phyloP scores from a whole-genome alignment of 1,139 yeast genomes.

The Blastobotrys illinoisensis region DNA sequence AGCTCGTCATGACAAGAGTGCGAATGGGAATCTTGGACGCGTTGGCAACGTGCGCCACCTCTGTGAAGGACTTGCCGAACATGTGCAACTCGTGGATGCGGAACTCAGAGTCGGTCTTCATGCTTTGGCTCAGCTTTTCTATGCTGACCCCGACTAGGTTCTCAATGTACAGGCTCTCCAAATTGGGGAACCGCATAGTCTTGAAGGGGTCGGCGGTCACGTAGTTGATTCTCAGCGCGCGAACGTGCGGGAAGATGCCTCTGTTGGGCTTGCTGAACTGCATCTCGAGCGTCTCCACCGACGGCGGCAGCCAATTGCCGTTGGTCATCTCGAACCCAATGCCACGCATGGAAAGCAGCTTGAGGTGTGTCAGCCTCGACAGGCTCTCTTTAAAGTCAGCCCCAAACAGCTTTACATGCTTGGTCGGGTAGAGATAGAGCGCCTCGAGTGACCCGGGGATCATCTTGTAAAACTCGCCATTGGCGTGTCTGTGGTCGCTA shows the following conservation, averaged over 20 bases:
- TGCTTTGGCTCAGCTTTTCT: neutral
- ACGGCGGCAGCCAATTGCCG: conserved; percentile 5
- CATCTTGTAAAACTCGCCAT: neutral
- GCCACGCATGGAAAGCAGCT: conserved; percentile 5
- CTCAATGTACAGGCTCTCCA: conserved; percentile 3
- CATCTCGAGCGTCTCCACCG: conserved; percentile 4
- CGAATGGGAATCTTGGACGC: neutral
- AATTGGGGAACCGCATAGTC: conserved; percentile 4
- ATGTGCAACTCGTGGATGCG: neutral
- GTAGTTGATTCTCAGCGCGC: conserved; percentile 2
- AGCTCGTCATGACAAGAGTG: neutral
- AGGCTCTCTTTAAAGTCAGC: conserved; percentile 1
- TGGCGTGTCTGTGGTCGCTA: neutral
- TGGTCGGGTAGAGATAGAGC: conserved; percentile 3
- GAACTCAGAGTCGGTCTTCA: neutral
- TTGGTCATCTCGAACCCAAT: conserved; percentile 6
- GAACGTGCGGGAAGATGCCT: conserved; percentile 5
- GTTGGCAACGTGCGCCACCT: neutral
- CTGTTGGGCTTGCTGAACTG: neutral
- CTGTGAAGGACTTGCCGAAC: neutral
- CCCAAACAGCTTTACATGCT: neutral
- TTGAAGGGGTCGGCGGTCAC: conserved; percentile 7
- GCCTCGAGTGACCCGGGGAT: conserved; percentile 1
- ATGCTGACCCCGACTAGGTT: neutral
- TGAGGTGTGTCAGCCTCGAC: conserved; percentile 1